Base-by-base conservation (phyloP, 2,329 filamentous ascomycete genomes). In the Ascochyta lentis region DNA sequence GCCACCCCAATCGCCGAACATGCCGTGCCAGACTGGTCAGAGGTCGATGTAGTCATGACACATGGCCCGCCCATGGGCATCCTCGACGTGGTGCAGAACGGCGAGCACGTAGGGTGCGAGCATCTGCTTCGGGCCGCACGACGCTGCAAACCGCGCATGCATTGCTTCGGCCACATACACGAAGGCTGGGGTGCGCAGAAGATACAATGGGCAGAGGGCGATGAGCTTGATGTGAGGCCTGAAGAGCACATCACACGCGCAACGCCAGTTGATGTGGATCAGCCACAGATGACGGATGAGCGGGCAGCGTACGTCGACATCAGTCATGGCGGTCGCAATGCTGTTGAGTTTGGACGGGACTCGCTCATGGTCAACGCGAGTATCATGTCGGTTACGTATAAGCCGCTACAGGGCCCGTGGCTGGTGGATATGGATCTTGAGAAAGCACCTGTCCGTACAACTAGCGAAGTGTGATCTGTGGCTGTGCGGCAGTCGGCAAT, bases 161-260 rank as follows among this genome's bases (percentile, higher is more conserved):
- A 87, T 66, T 83, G 83, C 59, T 89, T 87, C 65, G 85, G 86
- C 0, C 85, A 88, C 72, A 86, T 87, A 16, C 84, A 87, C 64
- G 83, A 84, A 64, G 83, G 76, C 0, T 76, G 71, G 71, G 73
- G 74, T 15, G 73, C 70, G 9, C 65, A 71, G 59, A 70, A 64
- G 29, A 70, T 80, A 9, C 53, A 16, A 9, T 81, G 79, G 81
- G 58, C 69, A 47, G 60, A 70, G 1, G 57, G 56, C 3, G 57
- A 60, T 1, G 56, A 63, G 15, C 46, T 67, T 39, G 65, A 66
- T 53, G 49, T 59, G 29, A 51, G 58, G 33, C 51, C 57, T 35
- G 52, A 65, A 33, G 52, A 63, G 12, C 64, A 71, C 33, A 56
- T 73, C 8, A 47, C 67, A 44, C 39, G 26, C 6, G 45, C 31